Evolutionary conservation across 179 eudicot genomes (phyloP), one percentile per base, ranked within the genome.

Genomic region (Carnegiea gigantea): DNA sequence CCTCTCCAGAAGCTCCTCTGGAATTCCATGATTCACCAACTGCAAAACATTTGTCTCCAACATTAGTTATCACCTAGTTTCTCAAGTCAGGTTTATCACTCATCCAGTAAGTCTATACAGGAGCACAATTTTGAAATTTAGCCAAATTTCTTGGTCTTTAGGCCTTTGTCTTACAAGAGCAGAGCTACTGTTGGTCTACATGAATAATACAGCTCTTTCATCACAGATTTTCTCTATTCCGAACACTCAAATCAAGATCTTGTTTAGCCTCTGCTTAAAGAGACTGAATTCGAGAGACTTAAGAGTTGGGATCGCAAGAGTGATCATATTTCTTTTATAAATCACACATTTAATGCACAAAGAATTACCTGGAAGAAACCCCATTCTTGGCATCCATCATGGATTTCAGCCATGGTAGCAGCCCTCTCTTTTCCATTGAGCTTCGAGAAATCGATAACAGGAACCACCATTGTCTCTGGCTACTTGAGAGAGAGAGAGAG

Each of bases 391-490:
- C 99, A 95, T 6, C 94, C 90, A n/a, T 80, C 86, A 67, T 93
- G 97, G 83, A 95, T 86, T 78, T 89, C 84, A 80, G 98, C 92
- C 92, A 94, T 77, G 36, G 93, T 89, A 8, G 87, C 80, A 75
- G 91, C 92, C 83, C 95, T 94, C 44, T 89, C 95, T 68, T 89
- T 92, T 13, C 99, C 97, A 75, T 87, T 53, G 68, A 94, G 91
- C 92, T 92, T 95, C 2, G 98, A 95, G 83, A 95, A 92, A 86
- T 95, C 97, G 76, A 94, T 94, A 51, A 95, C 99, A 0, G 99
- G 99, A 84, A 95, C 92, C 18, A 86, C 94, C 99, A 95, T 95
- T 81, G 88, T 65, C 18, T 57, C 64, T 75, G 60, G 28, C 33
- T 18, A 20, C 4, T 12, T 17, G 5, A 17, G 14, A 18, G 8